Percentiles rank a stretch among this genome's conserved stretches.
Conservation (phyloP, 495 filamentous ascomycete genomes). For the Neurospora sp. region DNA sequence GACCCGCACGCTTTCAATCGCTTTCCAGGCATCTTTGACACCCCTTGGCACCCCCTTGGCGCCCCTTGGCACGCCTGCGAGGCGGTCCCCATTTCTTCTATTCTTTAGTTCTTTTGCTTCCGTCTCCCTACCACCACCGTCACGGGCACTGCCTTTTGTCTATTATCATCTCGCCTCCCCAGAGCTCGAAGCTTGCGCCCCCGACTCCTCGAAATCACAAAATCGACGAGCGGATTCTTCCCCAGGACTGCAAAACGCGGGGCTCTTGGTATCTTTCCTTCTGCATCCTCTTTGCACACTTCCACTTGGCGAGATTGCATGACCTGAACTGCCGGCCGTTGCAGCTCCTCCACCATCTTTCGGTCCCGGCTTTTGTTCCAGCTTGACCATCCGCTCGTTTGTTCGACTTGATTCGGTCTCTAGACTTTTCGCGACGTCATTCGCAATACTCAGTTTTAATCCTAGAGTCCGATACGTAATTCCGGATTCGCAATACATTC, state of each 20-base stretch:
- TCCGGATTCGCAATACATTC: not conserved
- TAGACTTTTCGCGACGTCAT: constrained; percentile 7
- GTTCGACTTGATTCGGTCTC: constrained; percentile 4
- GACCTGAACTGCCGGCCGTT: not conserved
- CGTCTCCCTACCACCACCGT: not conserved
- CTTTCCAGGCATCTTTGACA: not conserved
- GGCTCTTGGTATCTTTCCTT: not conserved
- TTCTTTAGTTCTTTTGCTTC: not conserved
- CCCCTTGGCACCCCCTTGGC: not conserved
- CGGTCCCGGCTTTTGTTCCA: not conserved
- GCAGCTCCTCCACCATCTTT: not conserved
- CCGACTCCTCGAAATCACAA: not conserved
- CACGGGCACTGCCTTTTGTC: not conserved
- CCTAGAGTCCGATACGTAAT: not conserved
- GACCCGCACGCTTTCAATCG: not conserved
- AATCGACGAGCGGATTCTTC: not conserved
- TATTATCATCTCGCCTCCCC: not conserved
- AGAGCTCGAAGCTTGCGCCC: not conserved
- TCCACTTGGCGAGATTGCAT: not conserved
- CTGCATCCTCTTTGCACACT: not conserved
- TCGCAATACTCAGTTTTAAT: not conserved
- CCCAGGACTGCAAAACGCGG: not conserved
- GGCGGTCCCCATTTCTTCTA: not conserved
- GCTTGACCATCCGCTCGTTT: constrained; percentile 28
- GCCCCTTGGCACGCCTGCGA: not conserved